Base-by-base conservation (phyloP, 768 basidiomycete species). In the Lentinus tigrinus region DNA sequence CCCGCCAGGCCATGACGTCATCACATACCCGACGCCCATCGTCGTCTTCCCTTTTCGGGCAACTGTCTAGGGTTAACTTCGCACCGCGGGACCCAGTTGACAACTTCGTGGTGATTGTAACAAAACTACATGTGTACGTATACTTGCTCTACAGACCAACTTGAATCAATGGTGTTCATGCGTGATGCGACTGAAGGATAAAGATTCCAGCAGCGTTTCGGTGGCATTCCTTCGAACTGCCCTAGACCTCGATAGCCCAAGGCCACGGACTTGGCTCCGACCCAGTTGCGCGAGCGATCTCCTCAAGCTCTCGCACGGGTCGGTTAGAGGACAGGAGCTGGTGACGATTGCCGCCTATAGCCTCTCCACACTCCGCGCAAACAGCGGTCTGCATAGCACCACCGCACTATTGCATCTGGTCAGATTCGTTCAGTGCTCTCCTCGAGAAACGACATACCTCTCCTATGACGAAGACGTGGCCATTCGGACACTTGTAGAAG, bases 401-500 rank as follows among this genome's bases (percentile, higher is more conserved):
- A 3, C 70, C 70, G 50, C 72, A 72, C 65, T 72, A 49, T 19
- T 24, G 3, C 8, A 4, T 44, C 3, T 14, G 34, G 31, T 36
- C 3, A 23, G 54, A 19, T 27, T n/a, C 13, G 50, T 16, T 36
- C 24, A 8, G 24, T 11, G 38, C 37, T 11, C 24, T 5, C 47
- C n/a, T 7, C 40, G 7, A 7, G 55, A 3, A n/a, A 16, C 19
- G 7, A 57, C 62, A 8, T 16, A 70, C 70, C 5, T 72, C 69
- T 19, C 36, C 60, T 52, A 72, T 72, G 17, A 66, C 60, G 48
- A 62, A 72, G 3, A 64, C 62, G 48, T 72, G 72, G 5, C 71
- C 72, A 48, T 73, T 71, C 11, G 66, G 67, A 28, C 72, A 73
- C 17, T 63, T 67, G 60, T 72, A 73, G 62, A 65, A 70, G 44